These are phyloP conservation scores for Cyclostephanos tholiformis DNA, from an alignment of 108 stramenopile species.

Conservation along the genomic window DNA sequence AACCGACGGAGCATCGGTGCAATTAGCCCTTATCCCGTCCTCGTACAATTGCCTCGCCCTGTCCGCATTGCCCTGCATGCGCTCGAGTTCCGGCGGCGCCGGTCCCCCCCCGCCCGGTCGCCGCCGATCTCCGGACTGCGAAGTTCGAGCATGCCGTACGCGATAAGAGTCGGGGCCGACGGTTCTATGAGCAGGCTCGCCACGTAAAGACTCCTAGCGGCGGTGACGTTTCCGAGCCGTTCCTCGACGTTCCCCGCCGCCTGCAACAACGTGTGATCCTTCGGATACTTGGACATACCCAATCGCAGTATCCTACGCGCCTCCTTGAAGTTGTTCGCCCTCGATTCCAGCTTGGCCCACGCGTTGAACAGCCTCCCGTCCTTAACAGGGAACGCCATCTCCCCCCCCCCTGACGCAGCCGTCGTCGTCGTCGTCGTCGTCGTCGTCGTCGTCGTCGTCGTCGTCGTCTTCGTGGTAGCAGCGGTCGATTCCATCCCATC, in stretches of 20 bases:
- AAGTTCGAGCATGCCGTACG: slow-evolving; percentile 79
- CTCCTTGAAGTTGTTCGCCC: slow-evolving; percentile 45
- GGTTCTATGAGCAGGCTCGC: slow-evolving; percentile 68
- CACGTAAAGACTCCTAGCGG: slow-evolving; percentile 65
- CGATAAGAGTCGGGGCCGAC: slow-evolving; percentile 77
- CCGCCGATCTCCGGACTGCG: slow-evolving; percentile 50
- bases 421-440: no score
- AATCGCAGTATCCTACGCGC: slow-evolving; percentile 64
- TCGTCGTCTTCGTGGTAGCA: background rate
- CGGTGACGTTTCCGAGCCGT: slow-evolving; percentile 64
- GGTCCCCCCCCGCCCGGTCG: slow-evolving; percentile 10
- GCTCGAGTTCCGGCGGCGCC: slow-evolving; percentile 58
- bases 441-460: no score
- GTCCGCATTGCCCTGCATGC: slow-evolving; percentile 56
- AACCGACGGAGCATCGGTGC: slow-evolving; percentile 74
- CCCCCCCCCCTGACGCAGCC: slow-evolving; percentile 4
- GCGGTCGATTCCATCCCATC: background rate
- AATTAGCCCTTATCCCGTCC: slow-evolving; percentile 71
- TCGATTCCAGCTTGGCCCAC: slow-evolving; percentile 77
- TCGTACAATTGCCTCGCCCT: slow-evolving; percentile 69
- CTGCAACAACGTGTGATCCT: slow-evolving; percentile 70
- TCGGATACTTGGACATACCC: slow-evolving; percentile 67
- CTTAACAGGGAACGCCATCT: slow-evolving; percentile 31
- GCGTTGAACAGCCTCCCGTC: slow-evolving; percentile 87
- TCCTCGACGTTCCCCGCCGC: slow-evolving; percentile 88